Evolutionary conservation across 352 stramenopile species (phyloP), one percentile per base, ranked within the genome.

Genomic region (Phytophthora podocarpi): DNA sequence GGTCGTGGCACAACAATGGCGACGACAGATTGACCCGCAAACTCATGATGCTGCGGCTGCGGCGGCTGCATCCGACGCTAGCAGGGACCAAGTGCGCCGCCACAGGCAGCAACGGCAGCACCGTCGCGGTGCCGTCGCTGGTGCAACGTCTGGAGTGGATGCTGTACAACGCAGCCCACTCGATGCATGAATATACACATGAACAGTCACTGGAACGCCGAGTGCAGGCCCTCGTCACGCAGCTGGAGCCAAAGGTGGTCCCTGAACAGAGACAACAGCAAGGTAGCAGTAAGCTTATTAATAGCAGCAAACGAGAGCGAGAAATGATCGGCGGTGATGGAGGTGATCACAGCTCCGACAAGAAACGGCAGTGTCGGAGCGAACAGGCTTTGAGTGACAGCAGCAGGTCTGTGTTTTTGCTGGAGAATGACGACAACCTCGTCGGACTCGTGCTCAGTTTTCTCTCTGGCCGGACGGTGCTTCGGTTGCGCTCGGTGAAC

Each of bases 91-190:
- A 56, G 20, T 54, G 32, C 52, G 40, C 45, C 1, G n/a, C 45
- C 13, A 45, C 47, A 43, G 30, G 12, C 3, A 60, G 35, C 37
- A 57, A 32, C 36, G 53, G 28, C 11, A 40, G 31, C 21, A 26
- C 37, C 26, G 47, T 53, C 5, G 37, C 53, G 51, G 32, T 64
- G 31, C 64, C 67, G 11, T 76, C 67, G 5, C 69, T 91, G 23
- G 74, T 87, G 34, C 82, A 85, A 45, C 76, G 82, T 1, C 74
- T 91, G 54, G 82, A 91, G 60, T 83, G 81, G 67, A 87, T 87
- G 76, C 69, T 91, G 13, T 91, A 85, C 72, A 74, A 86, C 27
- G 72, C 78, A 6, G 82, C 82, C 4, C 61, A 78, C 34, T 91
- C 82, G 35, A 64, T 89, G 30, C 64, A 80, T 28, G 82, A 91